Base-by-base conservation (phyloP, 306 rosid species). In the Oxytropis ochrocephala region DNA sequence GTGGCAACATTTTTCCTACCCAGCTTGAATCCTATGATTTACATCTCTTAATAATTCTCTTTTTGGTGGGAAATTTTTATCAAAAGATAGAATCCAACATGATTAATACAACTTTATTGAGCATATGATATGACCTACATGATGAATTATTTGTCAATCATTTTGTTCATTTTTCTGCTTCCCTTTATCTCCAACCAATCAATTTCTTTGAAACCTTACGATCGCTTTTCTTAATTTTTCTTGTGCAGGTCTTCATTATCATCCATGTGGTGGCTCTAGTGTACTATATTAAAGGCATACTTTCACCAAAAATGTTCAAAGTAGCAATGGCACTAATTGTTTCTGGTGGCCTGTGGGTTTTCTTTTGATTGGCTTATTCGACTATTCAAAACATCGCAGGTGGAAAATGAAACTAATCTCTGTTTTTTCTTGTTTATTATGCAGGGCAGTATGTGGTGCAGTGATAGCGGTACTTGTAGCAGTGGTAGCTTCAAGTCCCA, bases 231-330 rank as follows among this genome's bases (percentile, higher is more conserved):
- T 27, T 36, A 11, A 48, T 79, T 79, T 75, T 81, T 81, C 47
- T 64, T 53, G 46, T 79, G 74, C 83, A 95, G 99, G 97, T 95
- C 83, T 95, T 95, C 79, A 84, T 89, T 74, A 86, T 95, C 67
- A 85, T 95, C 83, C 99, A 95, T 66, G 97, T 89, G 74, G 96
- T 91, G 57, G 99, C 99, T 74, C 85, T 95, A 61, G 97, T 91
- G n/a, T 80, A 89, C 84, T 95, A 91, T 81, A 85, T 95, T 59
- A 91, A 87, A 79, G 97, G 99, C 73, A 79, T 83, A 79, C 95
- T 95, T 65, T 75, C 97, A 49, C 95, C 90, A 17, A 89, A 83
- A 74, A 95, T 95, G 97, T 95, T 95, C 89, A 95, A 83, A 85
- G 87, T 84, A 73, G 99, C 99, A 47, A 82, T 95, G 61, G 64